Evolutionary conservation across 345 rosid species (phyloP).

Genomic region (Nephelium lappaceum): DNA sequence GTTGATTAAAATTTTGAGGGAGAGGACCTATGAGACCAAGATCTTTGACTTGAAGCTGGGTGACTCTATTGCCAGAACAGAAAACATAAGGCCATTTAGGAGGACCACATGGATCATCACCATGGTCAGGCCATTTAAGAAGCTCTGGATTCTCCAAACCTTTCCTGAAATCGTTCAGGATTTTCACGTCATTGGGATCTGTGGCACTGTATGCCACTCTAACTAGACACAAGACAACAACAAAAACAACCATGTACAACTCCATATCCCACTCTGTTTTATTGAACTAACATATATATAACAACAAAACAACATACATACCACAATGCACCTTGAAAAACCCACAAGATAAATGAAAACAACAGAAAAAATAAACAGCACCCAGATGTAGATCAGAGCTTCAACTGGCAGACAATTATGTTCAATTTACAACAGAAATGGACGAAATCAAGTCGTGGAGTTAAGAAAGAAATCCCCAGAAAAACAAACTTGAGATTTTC

Average conservation of each 20-base stretch:
- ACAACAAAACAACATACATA: background rate
- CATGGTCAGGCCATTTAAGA: constrained; percentile 47
- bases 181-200: constrained; percentile 46
- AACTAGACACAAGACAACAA: constrained; percentile 26
- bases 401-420: background rate
- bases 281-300: too few relatives aligned
- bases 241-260: constrained; percentile 1
- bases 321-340: constrained; percentile 25
- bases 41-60: constrained; percentile 53
- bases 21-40: constrained; percentile 46
- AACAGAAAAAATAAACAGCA: constrained; percentile 5
- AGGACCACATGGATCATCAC: constrained; percentile 56
- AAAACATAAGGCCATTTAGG: constrained; percentile 55
- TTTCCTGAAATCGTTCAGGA: constrained; percentile 48
- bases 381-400: background rate
- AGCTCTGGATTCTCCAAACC: constrained; percentile 58
- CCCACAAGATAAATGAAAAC: background rate
- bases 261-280: background rate
- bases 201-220: constrained; percentile 31
- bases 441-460: too few relatives aligned
- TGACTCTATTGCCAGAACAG: constrained; percentile 45
- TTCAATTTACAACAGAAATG: too few relatives aligned
- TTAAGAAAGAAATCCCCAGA: background rate
- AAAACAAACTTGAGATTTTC: background rate
- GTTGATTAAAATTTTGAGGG: constrained; percentile 48